Evolutionary conservation across 495 filamentous ascomycete species (phyloP), one percentile per base, ranked within the genome.

Genomic region (Tetracladium marchalianum): DNA sequence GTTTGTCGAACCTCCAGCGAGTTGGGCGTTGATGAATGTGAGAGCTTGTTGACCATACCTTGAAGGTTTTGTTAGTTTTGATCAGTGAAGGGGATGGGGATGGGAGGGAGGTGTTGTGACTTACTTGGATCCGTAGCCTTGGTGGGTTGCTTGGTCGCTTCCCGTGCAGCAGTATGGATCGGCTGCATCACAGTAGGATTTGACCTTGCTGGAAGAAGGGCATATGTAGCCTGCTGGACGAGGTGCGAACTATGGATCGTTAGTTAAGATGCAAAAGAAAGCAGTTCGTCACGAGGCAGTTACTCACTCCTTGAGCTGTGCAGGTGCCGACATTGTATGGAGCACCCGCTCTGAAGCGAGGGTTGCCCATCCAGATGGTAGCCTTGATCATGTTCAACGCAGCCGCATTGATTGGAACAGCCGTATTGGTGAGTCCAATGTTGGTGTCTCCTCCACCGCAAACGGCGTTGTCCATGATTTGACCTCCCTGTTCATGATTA

Each of bases 161-260:
- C 78, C 77, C 39, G 70, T 78, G 65, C 76, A 80, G 68, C 77
- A 82, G 60, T 78, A 80, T 9, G 77, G 78, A 58, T 82, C 78
- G 5, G 73, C 49, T 18, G 71, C 55, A 60, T 82, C 77, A 59
- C 78, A 82, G 67, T 81, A 82, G 10, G 67, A 75, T 60, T 79
- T 58, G 44, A 82, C 71, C 58, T 71, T 77, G 51, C 48, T 54
- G 11, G 68, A 75, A 11, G 58, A 61, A 7, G 73, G 68, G 64
- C 78, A 80, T 34, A 42, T 52, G 55, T 72, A 80, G 31, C 75
- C 77, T n/a, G 62, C 57, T 0, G 75, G 69, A 16, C 77, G 73
- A 49, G 70, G 59, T 43, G 66, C 75, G 47, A 82, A 81, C 76
- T 72, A 35, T 47, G 15, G 38, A 39, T 15, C 24, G 18, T 50